phyloP scores from a whole-genome alignment of 805 yeast genomes.

The Ogataea chonburiensis region DNA sequence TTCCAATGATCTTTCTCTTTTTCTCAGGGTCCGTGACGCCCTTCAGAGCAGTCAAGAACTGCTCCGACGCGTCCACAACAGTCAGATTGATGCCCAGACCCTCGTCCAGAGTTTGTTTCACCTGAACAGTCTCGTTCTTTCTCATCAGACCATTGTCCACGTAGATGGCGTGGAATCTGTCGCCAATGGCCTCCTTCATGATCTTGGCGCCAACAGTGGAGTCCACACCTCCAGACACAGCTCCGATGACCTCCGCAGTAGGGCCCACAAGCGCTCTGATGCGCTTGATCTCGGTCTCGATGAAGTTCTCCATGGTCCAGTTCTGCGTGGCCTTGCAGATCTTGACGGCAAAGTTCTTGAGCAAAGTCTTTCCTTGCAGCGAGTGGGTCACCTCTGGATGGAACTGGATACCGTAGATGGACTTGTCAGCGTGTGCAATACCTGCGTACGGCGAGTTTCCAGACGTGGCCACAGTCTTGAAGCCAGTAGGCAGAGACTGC shows the following conservation, averaged over 20 bases:
- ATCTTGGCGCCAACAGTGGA: constrained; percentile 98
- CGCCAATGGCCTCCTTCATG: constrained; percentile 98
- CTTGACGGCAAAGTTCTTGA: constrained; percentile 89
- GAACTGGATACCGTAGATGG: constrained; percentile 94
- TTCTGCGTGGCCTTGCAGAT: constrained; percentile 84
- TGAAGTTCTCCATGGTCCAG: constrained; percentile 98
- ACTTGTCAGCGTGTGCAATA: constrained; percentile 69
- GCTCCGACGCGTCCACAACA: constrained; percentile 91
- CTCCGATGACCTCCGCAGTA: constrained; percentile 98
- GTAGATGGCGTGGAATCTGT: constrained; percentile 95
- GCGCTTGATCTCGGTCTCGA: constrained; percentile 93
- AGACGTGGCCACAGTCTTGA: constrained; percentile 84
- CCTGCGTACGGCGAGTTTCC: constrained; percentile 96
- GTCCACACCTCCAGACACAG: constrained; percentile 99
- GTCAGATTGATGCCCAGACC: constrained; percentile 94
- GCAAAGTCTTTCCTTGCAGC: constrained; percentile 78
- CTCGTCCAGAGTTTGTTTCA: constrained; percentile 83
- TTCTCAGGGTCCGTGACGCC: constrained; percentile 98
- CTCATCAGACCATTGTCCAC: constrained; percentile 99
- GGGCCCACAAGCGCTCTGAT: constrained; percentile 92
- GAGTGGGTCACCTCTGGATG: constrained; percentile 99
- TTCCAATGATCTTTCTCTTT: constrained; percentile 98
- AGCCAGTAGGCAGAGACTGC: constrained; percentile 84
- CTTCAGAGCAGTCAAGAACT: constrained; percentile 79
- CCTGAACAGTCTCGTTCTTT: constrained; percentile 85